These are phyloP conservation scores for Dendrobium officinale DNA, from an alignment of 106 monocot species.

Conservation along the genomic window DNA sequence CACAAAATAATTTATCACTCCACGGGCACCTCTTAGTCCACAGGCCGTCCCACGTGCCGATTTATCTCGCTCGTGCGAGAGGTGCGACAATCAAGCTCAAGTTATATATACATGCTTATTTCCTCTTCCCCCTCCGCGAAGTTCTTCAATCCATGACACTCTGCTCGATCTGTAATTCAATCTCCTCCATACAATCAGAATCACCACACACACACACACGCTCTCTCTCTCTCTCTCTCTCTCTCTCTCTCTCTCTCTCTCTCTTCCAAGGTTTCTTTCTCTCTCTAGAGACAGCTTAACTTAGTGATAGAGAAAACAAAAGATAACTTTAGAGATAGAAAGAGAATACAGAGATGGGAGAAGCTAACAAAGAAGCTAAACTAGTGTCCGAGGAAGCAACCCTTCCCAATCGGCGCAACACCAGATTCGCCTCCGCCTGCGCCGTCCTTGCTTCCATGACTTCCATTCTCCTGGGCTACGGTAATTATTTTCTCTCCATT, in stretches of 20 bases:
- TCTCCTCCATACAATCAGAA: too few species aligned
- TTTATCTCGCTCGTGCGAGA: too few species aligned
- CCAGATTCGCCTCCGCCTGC: conserved; percentile 35
- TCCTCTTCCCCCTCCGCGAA: too few species aligned
- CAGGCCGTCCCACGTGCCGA: too few species aligned
- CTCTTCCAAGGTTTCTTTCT: background rate
- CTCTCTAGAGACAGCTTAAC: background rate
- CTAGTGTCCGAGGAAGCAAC: background rate
- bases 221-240: too few species aligned
- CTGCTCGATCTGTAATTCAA: too few species aligned
- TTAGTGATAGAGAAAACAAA: background rate
- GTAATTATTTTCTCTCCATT: conserved; percentile 5
- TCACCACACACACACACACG: too few species aligned
- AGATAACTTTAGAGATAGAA: background rate
- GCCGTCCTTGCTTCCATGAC: conserved; percentile 51
- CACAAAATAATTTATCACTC: too few species aligned
- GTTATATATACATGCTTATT: too few species aligned
- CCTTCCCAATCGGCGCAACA: conserved; percentile 2
- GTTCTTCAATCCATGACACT: too few species aligned
- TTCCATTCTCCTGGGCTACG: conserved; percentile 44
- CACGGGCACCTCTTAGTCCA: too few species aligned
- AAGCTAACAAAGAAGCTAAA: background rate
- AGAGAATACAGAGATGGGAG: background rate
- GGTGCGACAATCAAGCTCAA: too few species aligned
- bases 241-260: background rate